These are phyloP conservation scores for Botrytis galanthina DNA, from an alignment of 2,329 filamentous ascomycete genomes.

Conservation along the genomic window DNA sequence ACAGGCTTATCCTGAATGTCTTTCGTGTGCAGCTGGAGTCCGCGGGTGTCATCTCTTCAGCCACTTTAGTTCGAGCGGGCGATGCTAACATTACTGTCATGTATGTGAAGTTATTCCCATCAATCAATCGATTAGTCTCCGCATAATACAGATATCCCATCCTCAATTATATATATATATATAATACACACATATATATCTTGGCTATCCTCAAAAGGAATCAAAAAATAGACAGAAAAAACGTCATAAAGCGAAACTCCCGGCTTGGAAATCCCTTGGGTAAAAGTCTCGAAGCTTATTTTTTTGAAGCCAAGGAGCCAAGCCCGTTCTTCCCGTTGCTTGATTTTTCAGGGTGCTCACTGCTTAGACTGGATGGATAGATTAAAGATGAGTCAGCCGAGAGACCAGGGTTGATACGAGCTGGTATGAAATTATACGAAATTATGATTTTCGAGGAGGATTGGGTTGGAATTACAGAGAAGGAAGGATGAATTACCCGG, in stretches of 20 bases:
- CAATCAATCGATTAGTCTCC: neutral
- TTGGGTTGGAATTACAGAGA: neutral
- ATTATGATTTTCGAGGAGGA: neutral
- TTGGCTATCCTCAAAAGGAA: neutral
- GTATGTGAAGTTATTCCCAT: neutral
- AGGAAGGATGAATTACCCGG: neutral
- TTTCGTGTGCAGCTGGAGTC: neutral
- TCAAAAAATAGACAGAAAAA: neutral
- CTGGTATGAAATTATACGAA: neutral
- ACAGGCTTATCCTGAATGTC: neutral
- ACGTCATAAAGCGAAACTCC: neutral
- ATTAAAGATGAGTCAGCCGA: neutral
- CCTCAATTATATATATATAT: too few relatives aligned
- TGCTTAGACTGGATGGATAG: neutral
- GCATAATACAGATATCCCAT: too few relatives aligned
- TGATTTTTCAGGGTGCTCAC: neutral
- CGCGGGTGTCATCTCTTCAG: neutral
- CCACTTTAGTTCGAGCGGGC: neutral
- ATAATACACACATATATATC: too few relatives aligned
- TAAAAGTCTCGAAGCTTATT: neutral
- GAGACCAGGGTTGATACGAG: neutral
- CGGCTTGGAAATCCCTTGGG: neutral
- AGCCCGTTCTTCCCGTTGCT: constrained; percentile 13
- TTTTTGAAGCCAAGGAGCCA: constrained; percentile 2
- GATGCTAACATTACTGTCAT: too few relatives aligned